Base-by-base conservation (phyloP, 495 filamentous ascomycete species). In the Podospora anserina region DNA sequence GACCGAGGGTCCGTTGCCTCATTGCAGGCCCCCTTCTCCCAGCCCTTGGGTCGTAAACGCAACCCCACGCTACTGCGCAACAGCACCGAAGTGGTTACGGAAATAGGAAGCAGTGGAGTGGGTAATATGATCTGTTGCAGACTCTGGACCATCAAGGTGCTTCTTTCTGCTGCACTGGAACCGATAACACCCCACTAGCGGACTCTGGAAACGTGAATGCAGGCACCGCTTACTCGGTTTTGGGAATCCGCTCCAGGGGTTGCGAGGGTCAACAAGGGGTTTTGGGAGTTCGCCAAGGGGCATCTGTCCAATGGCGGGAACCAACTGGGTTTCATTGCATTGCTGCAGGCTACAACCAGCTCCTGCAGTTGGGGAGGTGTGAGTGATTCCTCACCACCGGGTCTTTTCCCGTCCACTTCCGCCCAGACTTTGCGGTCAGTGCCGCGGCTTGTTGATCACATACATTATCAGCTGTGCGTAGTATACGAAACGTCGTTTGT, bases 31-130 rank as follows among this genome's bases (percentile, higher is more conserved):
- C 55, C 55, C 23, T 23, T 58, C 55, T 49, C 15, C 39, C 39
- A 11, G 13, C 55, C 55, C 55, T 18, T 58, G 23, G 20, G 23
- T 26, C 18, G 23, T 23, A 23, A 23, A 19, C 18, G 5, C 23
- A 20, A 58, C 55, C 55, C 55, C 55, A 58, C 55, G 55, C 55
- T 58, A 58, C 55, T 58, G 55, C 55, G 55, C 55, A 19, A 58
- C 55, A 58, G 13, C 39, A 16, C 7, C 39, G 39, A 49, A 49
- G 39, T 49, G 39, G 13, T 49, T 49, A 49, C 39, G 39, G 55
- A 26, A 58, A 19, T n/a, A 11, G 55, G 55, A 58, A 26, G 55
- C 55, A n/a, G 55, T 58, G 16, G 23, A 49, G 39, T 49, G 39
- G 39, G 15, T 49, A 13, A 11, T 49, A 49, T 49, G 39, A 49